Evolutionary conservation across 2,329 filamentous ascomycete genomes (phyloP).

Genomic region (Didymella exigua): DNA sequence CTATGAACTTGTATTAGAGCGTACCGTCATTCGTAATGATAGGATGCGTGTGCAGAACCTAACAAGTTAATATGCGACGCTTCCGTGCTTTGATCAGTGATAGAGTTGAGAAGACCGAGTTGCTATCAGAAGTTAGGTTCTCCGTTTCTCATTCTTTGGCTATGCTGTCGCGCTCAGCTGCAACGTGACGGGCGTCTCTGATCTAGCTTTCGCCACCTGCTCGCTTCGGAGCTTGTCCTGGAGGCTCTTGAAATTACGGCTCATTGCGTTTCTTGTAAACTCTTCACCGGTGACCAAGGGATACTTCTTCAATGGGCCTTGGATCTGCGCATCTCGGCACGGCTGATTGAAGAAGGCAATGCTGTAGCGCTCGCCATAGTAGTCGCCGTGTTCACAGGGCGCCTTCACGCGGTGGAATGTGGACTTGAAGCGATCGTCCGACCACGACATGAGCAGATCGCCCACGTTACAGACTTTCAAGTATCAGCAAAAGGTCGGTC

Average conservation of each 20-base stretch:
- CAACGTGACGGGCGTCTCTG: not conserved
- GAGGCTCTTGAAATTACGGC: slow-evolving; percentile 60
- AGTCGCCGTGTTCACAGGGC: slow-evolving; percentile 59
- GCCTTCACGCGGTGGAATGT: slow-evolving; percentile 70
- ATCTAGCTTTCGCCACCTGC: not conserved
- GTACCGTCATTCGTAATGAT: too few relatives aligned
- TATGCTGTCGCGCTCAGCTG: not conserved
- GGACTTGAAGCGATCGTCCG: slow-evolving; percentile 70
- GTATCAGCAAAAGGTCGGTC: not conserved
- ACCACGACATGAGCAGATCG: slow-evolving; percentile 70
- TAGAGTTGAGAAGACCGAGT: too few relatives aligned
- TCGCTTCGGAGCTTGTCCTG: slow-evolving; percentile 53
- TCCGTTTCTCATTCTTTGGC: not conserved
- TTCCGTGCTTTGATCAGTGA: too few relatives aligned
- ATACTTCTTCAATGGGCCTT: slow-evolving; percentile 68
- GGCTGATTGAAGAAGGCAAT: slow-evolving; percentile 72
- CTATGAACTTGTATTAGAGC: too few relatives aligned
- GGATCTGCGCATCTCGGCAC: slow-evolving; percentile 62
- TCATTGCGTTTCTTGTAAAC: slow-evolving; percentile 64
- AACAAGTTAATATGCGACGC: too few relatives aligned
- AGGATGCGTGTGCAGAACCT: too few relatives aligned
- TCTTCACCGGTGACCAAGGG: slow-evolving; percentile 64
- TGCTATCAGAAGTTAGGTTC: too few relatives aligned
- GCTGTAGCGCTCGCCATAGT: slow-evolving; percentile 66
- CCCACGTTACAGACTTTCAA: slow-evolving; percentile 66